Percentiles rank a stretch among this genome's conserved stretches.
Conservation (phyloP, 805 yeast species). For the Yarrowia porcina region DNA sequence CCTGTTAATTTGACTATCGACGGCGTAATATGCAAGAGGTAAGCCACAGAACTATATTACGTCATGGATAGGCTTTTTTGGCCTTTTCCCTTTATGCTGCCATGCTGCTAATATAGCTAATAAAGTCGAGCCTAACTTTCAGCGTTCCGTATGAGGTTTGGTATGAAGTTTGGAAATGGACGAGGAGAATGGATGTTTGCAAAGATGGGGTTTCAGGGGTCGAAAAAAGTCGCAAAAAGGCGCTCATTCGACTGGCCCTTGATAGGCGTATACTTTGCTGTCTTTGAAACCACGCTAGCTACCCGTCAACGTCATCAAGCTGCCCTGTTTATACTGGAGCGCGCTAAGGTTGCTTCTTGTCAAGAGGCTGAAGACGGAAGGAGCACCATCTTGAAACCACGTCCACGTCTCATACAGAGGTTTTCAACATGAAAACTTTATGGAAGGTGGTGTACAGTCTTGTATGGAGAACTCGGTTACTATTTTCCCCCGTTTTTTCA, state of each 20-base stretch:
- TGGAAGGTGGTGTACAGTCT: background rate
- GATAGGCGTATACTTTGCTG: background rate
- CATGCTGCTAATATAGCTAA: constrained; percentile 5
- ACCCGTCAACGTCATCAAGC: background rate
- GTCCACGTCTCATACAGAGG: too few species aligned
- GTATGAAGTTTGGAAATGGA: background rate
- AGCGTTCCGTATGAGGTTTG: background rate
- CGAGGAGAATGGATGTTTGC: background rate
- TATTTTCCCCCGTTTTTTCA: too few species aligned
- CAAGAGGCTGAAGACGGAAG: constrained; percentile 19
- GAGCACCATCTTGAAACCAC: background rate
- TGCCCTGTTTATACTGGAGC: background rate
- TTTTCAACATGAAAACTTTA: background rate
- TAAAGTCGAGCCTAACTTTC: background rate
- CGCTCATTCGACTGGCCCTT: too few species aligned
- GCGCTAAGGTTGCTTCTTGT: constrained; percentile 5
- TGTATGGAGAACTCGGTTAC: too few species aligned
- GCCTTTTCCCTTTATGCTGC: constrained; percentile 8
- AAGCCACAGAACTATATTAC: constrained; percentile 25
- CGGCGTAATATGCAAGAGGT: constrained; percentile 11
- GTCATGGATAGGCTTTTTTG: constrained; percentile 25
- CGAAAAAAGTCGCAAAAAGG: too few species aligned
- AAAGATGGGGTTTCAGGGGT: too few species aligned
- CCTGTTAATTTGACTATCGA: constrained; percentile 12
- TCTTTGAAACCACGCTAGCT: too few species aligned